phyloP scores from a whole-genome alignment of 2,329 filamentous ascomycete genomes.

The Fonsecaea erecta region DNA sequence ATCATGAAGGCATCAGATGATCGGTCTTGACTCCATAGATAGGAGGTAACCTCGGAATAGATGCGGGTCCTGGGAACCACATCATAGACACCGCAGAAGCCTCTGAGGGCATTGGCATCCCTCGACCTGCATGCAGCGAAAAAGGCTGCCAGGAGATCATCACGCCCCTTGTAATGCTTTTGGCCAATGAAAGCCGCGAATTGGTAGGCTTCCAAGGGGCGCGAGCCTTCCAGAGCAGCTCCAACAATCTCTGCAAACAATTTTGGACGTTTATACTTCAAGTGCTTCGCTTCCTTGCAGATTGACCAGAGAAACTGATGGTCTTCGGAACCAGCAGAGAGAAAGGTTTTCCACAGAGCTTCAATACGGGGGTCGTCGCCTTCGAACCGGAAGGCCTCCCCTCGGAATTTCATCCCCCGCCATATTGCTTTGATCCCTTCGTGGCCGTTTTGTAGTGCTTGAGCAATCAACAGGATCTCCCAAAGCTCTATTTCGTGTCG shows the following conservation, averaged over 20 bases:
- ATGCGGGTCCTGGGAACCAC: slow-evolving; percentile 45
- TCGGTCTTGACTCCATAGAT: slow-evolving; percentile 46
- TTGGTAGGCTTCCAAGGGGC: slow-evolving; percentile 29
- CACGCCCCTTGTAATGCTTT: slow-evolving; percentile 28
- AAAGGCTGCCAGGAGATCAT: slow-evolving; percentile 31
- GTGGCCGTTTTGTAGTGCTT: slow-evolving; percentile 50
- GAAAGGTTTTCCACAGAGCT: slow-evolving; percentile 32
- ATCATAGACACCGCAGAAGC: slow-evolving; percentile 51
- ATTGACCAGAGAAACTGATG: slow-evolving; percentile 28
- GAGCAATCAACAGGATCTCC: slow-evolving; percentile 51
- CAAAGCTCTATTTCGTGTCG: slow-evolving; percentile 49
- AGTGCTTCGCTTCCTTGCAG: slow-evolving; percentile 19
- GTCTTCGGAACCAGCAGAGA: slow-evolving; percentile 30
- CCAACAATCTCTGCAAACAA: slow-evolving; percentile 55
- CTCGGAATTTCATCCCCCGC: slow-evolving; percentile 37
- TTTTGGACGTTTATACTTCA: slow-evolving; percentile 37
- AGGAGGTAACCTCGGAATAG: slow-evolving; percentile 51
- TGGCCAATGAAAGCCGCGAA: slow-evolving; percentile 30
- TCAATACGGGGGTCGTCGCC: slow-evolving; percentile 29
- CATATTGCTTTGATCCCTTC: slow-evolving; percentile 50
- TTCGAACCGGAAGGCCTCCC: slow-evolving; percentile 30
- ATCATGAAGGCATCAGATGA: slow-evolving; percentile 50
- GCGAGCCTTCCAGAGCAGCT: slow-evolving; percentile 42
- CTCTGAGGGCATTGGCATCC: slow-evolving; percentile 40
- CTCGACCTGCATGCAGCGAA: slow-evolving; percentile 29